Base-by-base conservation (phyloP, 352 stramenopile species). In the Phytophthora constricta region DNA sequence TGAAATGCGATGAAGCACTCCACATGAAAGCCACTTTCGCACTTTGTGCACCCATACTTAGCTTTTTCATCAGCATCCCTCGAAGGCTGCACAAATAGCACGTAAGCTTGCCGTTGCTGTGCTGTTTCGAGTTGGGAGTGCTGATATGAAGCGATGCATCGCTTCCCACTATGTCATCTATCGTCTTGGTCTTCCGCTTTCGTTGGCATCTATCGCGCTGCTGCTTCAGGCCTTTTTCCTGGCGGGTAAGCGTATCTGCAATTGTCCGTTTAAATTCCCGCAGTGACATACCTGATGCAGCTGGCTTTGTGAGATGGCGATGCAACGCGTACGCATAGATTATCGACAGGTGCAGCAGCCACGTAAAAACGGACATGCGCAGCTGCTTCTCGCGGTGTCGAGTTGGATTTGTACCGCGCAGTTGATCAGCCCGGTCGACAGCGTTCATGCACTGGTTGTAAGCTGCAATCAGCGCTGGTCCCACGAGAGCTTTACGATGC, bases 361-460 rank as follows among this genome's bases (percentile, higher is more conserved):
- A 67, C 10, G 41, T 61, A 19, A 67, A 61, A 8, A 60, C 49
- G 1, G 50, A 61, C 41, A 67, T 67, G 16, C 47, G 37, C n/a
- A 65, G 2, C 0, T 48, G 58, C 31, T 61, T 61, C 33, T 67
- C 59, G 17, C 42, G 49, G 13, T 42, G 59, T 1, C 50, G 7
- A 1, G 59, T 67, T 1, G 33, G 50, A 19, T 67, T 67, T 2
- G 51, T 67, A 13, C 59, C 56, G 11, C 42, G 20, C 17, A 67
- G 23, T 13, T 56, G 59, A n/a, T 61, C 59, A 0, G 51, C 43
- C 13, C 59, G 19, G 34, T 61, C 42, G n/a, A 67, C 59, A 2
- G 50, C 59, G n/a, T 57, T 61, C 59, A 67, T 61, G 31, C 42
- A 61, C 13, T 45, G 9, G 23, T 56, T 67, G 22, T 67, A 67